A percentile compares a stretch with the other conserved stretches of the same genome.
These are phyloP conservation scores for Lactarius indigo DNA, from an alignment of 768 basidiomycete genomes.

Conservation along the genomic window DNA sequence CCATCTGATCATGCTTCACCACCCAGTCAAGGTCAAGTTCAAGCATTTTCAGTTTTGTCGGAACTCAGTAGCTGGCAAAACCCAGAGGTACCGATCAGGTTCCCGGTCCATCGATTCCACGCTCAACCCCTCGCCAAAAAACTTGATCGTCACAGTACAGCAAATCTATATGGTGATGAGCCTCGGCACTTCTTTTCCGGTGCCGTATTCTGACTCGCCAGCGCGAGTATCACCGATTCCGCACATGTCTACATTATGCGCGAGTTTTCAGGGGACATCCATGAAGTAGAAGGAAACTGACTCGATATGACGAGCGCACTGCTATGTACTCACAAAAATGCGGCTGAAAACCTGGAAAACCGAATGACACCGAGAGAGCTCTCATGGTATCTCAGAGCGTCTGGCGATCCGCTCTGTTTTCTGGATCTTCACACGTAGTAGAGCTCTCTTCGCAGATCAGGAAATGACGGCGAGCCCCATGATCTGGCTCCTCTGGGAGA, in stretches of 20 bases:
- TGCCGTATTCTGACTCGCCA: constrained; percentile 4
- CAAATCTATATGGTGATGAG: constrained; percentile 22
- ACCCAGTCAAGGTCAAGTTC: too few species aligned
- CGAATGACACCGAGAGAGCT: too few species aligned
- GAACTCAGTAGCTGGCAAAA: too few species aligned
- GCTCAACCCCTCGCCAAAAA: constrained; percentile 5
- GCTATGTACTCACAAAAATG: too few species aligned
- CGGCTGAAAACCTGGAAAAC: too few species aligned
- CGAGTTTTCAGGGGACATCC: too few species aligned
- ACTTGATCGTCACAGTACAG: constrained; percentile 7
- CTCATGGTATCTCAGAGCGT: background rate
- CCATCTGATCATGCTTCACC: background rate
- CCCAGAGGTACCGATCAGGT: too few species aligned
- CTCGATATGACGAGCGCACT: too few species aligned
- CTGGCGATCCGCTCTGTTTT: background rate
- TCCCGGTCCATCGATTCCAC: background rate
- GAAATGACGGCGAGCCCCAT: constrained; percentile 23
- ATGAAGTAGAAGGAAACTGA: too few species aligned
- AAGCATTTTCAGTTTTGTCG: too few species aligned
- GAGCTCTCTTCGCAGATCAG: constrained; percentile 16
- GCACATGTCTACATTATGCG: background rate
- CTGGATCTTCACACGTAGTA: too few species aligned
- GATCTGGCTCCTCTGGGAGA: constrained; percentile 13
- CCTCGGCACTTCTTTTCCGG: constrained; percentile 13
- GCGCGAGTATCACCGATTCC: constrained; percentile 3